phyloP scores from a whole-genome alignment of 148 eudicot species.

The Rhododendron ovatum region DNA sequence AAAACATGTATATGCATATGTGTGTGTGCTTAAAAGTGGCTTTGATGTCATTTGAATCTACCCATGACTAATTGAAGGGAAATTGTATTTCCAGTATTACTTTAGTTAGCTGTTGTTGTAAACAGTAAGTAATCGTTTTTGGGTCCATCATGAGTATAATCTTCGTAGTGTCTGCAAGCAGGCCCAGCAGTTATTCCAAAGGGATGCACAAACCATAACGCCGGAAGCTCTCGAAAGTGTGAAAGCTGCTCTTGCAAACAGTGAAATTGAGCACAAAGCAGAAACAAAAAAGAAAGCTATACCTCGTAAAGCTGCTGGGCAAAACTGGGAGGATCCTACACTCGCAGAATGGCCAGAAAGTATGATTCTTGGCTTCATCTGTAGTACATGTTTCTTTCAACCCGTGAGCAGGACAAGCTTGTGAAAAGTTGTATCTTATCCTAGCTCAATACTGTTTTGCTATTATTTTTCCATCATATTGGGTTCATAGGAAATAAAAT shows the following conservation, averaged over 20 bases:
- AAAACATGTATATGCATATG: background rate
- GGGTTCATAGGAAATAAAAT: background rate
- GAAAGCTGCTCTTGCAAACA: conserved; percentile 93
- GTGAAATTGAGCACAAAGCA: conserved; percentile 90
- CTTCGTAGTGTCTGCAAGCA: conserved; percentile 18
- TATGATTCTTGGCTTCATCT: conserved; percentile 19
- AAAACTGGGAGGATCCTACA: conserved; percentile 93
- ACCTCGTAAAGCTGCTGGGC: conserved; percentile 96
- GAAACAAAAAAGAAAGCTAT: conserved; percentile 85
- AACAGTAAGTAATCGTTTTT: background rate
- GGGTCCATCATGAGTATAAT: background rate
- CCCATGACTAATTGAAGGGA: background rate
- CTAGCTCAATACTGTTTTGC: no score
- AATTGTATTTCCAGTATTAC: background rate
- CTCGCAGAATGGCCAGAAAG: conserved; percentile 99
- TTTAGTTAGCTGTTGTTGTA: background rate
- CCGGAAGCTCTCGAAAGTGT: conserved; percentile 95
- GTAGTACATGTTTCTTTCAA: background rate
- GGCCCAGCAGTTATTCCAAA: conserved; percentile 95
- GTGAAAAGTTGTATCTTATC: background rate
- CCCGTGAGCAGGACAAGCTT: background rate
- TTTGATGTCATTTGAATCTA: background rate
- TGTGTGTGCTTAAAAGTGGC: background rate
- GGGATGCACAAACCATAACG: conserved; percentile 84
- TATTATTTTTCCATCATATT: background rate